Evolutionary conservation across 106 monocot genomes (phyloP).

Genomic region (Acorus calamus): DNA sequence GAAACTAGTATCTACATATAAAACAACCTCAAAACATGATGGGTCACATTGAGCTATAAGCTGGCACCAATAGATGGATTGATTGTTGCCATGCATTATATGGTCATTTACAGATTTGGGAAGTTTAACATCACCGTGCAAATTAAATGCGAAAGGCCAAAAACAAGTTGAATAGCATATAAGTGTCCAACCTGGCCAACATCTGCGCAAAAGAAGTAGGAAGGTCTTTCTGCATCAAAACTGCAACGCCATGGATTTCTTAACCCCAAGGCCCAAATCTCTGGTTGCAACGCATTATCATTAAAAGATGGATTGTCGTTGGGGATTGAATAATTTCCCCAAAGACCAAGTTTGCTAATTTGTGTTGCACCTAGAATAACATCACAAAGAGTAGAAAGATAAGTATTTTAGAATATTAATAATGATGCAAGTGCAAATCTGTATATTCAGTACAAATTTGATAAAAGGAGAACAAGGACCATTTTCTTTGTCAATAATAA

Average conservation of each 20-base stretch:
- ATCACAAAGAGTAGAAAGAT: neutral
- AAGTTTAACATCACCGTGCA: neutral
- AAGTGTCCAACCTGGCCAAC: slow-evolving; percentile 55
- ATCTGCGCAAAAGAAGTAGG: slow-evolving; percentile 86
- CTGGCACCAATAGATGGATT: too few species aligned
- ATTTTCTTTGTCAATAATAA: too few species aligned
- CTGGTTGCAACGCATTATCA: slow-evolving; percentile 37
- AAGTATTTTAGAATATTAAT: too few species aligned
- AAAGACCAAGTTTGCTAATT: slow-evolving; percentile 44
- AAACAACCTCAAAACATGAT: too few species aligned
- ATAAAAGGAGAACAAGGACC: too few species aligned
- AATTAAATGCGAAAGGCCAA: neutral
- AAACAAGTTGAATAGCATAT: neutral
- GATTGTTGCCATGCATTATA: too few species aligned
- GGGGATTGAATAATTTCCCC: slow-evolving; percentile 96
- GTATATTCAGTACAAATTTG: too few species aligned
- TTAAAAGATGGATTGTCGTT: slow-evolving; percentile 67
- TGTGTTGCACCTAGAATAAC: slow-evolving; percentile 31
- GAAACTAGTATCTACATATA: too few species aligned
- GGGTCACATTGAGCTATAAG: too few species aligned
- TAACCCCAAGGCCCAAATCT: slow-evolving; percentile 88
- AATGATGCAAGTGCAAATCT: too few species aligned
- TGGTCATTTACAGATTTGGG: too few species aligned
- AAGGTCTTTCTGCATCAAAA: slow-evolving; percentile 71
- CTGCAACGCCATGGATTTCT: slow-evolving; percentile 99